Percentiles rank a stretch among this genome's conserved stretches.
phyloP scores from a whole-genome alignment of 1,284 basidiomycete species.

The Ustilago shanxiensis region DNA sequence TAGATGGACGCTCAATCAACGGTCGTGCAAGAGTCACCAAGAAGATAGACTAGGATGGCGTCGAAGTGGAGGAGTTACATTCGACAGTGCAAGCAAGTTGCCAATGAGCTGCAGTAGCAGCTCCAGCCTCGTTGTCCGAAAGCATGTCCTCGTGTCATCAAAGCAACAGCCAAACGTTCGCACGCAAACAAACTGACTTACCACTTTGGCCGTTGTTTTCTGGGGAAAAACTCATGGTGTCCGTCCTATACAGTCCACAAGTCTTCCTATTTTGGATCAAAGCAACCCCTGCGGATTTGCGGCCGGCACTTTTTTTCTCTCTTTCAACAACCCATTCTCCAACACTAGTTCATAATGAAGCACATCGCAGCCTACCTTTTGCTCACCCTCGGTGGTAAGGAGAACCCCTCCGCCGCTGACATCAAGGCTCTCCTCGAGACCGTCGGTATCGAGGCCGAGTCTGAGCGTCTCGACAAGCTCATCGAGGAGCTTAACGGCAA shows the following conservation, averaged over 20 bases:
- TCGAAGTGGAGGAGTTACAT: not conserved
- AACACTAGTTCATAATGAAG: slow-evolving; percentile 59
- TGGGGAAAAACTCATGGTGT: slow-evolving; percentile 41
- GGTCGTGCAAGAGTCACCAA: no score
- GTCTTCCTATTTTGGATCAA: slow-evolving; percentile 79
- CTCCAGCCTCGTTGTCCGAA: not conserved
- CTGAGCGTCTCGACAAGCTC: slow-evolving; percentile 85
- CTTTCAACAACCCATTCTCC: slow-evolving; percentile 13
- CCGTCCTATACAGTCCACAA: slow-evolving; percentile 73
- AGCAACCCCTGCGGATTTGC: slow-evolving; percentile 68
- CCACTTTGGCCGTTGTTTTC: slow-evolving; percentile 35
- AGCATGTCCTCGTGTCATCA: not conserved
- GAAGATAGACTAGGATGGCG: no score
- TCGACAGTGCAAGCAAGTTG: not conserved
- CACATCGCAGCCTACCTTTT: slow-evolving; percentile 81
- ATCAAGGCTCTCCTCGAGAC: slow-evolving; percentile 88
- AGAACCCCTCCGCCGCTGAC: slow-evolving; percentile 85
- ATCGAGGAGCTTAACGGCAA: slow-evolving; percentile 94
- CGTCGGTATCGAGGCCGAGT: slow-evolving; percentile 89
- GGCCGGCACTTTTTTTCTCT: slow-evolving; percentile 56
- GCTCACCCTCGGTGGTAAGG: slow-evolving; percentile 93
- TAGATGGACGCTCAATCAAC: no score
- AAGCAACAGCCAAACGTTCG: not conserved
- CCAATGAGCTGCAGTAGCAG: not conserved
- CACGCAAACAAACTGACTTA: slow-evolving; percentile 15